Base-by-base conservation (phyloP, 139 green algal species). In the Parachlorella kessleri region DNA sequence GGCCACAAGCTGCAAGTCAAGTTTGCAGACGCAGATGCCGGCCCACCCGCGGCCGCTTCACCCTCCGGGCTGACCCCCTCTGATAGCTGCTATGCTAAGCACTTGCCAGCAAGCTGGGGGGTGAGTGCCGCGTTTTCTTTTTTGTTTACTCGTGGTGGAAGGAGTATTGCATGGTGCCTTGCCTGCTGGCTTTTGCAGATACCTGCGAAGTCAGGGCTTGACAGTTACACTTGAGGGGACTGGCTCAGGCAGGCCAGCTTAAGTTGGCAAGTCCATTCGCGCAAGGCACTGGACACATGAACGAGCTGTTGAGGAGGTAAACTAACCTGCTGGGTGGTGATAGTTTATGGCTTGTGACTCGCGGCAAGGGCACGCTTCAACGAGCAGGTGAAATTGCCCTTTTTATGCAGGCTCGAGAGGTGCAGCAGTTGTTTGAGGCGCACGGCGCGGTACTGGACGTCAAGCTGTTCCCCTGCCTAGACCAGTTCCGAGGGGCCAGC, bases 1-100 rank as follows among this genome's bases (percentile, higher is more conserved):
- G 82, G 82, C 26, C 77, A 87, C 35, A 81, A 66, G 24, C 82
- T 87, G 71, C 78, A 84, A 55, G 82, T 87, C n/a, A 87, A 87
- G 55, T 84, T 87, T 84, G 82, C 82, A 10, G 82, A 87, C 35
- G 71, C 77, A 3, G 82, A 87, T 35, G 82, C 82, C 55, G 82
- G 82, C 32, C 82, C 77, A 3, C 82, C 82, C 18, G 69, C 71
- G 30, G 48, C 71, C 18, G 39, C 53, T 5, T 69, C 38, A 3
- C 73, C 77, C 18, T 87, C 82, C 9, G 82, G 82, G 4, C 73
- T 84, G 37, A 84, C 82, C 3, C 82, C 82, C 26, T 82, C 69
- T 6, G 82, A 87, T 55, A 82, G 53, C 32, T 81, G 72, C 55
- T 87, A 87, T 40, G 77, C 83, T 9, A 87, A 87, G 72, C 82